Percentiles rank a stretch among this genome's conserved stretches.
phyloP scores from a whole-genome alignment of 768 basidiomycete genomes.

The Trametes sanguinea region DNA sequence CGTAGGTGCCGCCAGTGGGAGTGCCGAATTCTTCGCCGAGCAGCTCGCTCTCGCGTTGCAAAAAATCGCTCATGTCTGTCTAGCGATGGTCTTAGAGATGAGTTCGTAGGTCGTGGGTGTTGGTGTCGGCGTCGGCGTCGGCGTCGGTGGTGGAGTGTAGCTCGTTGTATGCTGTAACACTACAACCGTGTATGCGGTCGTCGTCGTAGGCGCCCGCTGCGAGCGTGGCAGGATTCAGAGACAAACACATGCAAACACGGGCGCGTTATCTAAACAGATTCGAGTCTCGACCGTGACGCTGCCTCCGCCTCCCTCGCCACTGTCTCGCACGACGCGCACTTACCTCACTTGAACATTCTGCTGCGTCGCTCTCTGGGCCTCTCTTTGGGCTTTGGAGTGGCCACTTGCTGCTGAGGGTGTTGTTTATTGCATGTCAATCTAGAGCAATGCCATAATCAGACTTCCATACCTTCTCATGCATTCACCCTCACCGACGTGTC shows the following conservation, averaged over 20 bases:
- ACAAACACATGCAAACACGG: slow-evolving; percentile 8
- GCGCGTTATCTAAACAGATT: too few relatives aligned
- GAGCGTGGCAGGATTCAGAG: slow-evolving; percentile 7
- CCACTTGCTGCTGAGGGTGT: too few relatives aligned
- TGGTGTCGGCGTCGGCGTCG: neutral
- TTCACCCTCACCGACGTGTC: too few relatives aligned
- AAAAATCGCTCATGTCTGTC: slow-evolving; percentile 38
- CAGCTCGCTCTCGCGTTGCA: slow-evolving; percentile 37
- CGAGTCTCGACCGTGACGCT: neutral
- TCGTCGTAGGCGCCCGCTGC: neutral
- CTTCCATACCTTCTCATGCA: too few relatives aligned
- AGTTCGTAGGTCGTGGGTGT: neutral
- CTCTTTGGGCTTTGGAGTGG: too few relatives aligned
- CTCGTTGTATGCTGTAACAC: neutral
- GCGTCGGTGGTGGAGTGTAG: neutral
- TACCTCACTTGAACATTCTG: too few relatives aligned
- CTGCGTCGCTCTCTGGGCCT: too few relatives aligned
- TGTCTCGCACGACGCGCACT: neutral
- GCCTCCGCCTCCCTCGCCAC: neutral
- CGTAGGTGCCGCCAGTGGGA: slow-evolving; percentile 32
- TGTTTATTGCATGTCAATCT: too few relatives aligned
- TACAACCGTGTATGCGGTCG: too few relatives aligned
- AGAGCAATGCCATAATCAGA: too few relatives aligned
- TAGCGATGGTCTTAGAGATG: neutral
- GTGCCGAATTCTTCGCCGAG: slow-evolving; percentile 37